Base-by-base conservation (phyloP, 257 asterid genomes). In the Gentiana dahurica region DNA sequence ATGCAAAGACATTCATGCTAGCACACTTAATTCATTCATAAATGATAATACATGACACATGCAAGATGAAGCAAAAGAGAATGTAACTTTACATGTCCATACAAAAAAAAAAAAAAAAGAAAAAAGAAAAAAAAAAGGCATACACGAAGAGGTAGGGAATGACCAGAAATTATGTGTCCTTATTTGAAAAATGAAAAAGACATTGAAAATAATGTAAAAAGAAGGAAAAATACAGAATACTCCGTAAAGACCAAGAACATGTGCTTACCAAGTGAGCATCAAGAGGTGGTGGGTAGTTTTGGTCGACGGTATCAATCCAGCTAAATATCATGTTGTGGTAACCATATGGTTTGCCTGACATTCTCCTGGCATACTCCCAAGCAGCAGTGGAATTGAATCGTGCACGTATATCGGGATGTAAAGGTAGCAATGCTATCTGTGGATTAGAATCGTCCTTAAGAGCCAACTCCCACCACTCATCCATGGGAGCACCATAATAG, bases 261-360 rank as follows among this genome's bases (percentile, higher is more conserved):
- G 3, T 24, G 57, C 64, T 36, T 85, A 92, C 97, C 97, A 92
- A 86, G 95, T 92, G 99, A 85, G 99, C 94, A 88, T 92, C 97
- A 60, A 92, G 80, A 65, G 99, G 97, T 11, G 99, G 99, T 9
- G 99, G 99, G 54, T 80, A 92, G 72, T 92, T 92, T 62, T 92
- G 94, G 34, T 83, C 75, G 55, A 88, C 82, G n/a, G 99, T 85
- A 75, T 92, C 97, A 54, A 88, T 88, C 99, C 99, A 92, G 76
- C 99, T 92, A 73, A 92, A 92, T 66, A 92, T 92, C 97, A 92
- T 88, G 85, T 92, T 92, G 73, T 92, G 99, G 63, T 88, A 92
- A 72, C 97, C 99, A 68, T 92, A 92, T 50, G 99, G 97, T 73
- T 92, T 88, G 62, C 99, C 97, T 34, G 86, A 75, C 99, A 92